These are phyloP conservation scores for Sordaria brevicollis DNA, from an alignment of 495 filamentous ascomycete species.

Conservation along the genomic window DNA sequence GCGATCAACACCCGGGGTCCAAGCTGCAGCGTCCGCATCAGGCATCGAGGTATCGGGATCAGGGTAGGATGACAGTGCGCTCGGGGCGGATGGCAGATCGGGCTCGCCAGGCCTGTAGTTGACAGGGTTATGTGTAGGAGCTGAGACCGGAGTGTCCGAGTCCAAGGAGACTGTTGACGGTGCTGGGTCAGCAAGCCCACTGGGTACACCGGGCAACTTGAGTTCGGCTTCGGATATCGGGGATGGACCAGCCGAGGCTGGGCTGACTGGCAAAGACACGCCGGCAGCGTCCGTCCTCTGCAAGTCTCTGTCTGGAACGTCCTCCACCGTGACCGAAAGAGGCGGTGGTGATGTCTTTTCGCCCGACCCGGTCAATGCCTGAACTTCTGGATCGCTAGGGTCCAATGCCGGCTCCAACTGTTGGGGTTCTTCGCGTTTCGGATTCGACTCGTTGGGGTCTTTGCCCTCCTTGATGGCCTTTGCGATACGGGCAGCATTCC, in stretches of 20 bases:
- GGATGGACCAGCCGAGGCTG: conserved; percentile 31
- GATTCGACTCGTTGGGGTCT: conserved; percentile 87
- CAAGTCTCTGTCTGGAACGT: conserved; percentile 37
- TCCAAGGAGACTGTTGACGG: conserved; percentile 16
- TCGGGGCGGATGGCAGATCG: conserved; percentile 8
- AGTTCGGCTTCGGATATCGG: conserved; percentile 23
- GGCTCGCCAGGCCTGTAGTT: conserved; percentile 11
- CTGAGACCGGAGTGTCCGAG: conserved; percentile 11
- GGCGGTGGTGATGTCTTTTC: conserved; percentile 23
- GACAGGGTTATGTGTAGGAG: conserved; percentile 9
- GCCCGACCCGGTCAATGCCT: conserved; percentile 31
- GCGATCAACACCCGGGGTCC: conserved; percentile 2
- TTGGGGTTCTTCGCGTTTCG: conserved; percentile 40
- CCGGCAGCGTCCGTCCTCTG: conserved; percentile 21
- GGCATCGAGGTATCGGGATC: conserved; percentile 7
- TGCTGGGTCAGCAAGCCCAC: conserved; percentile 18
- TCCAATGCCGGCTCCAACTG: conserved; percentile 41
- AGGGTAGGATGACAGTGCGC: conserved; percentile 6
- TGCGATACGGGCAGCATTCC: conserved; percentile 81
- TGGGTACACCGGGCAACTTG: conserved; percentile 21
- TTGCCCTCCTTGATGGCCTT: conserved; percentile 86
- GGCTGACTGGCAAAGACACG: conserved; percentile 27
- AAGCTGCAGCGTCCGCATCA: background rate
- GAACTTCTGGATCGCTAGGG: conserved; percentile 53
- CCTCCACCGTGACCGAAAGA: conserved; percentile 49